Base-by-base conservation (phyloP, 768 basidiomycete genomes). In the Mycena albidolilacea region DNA sequence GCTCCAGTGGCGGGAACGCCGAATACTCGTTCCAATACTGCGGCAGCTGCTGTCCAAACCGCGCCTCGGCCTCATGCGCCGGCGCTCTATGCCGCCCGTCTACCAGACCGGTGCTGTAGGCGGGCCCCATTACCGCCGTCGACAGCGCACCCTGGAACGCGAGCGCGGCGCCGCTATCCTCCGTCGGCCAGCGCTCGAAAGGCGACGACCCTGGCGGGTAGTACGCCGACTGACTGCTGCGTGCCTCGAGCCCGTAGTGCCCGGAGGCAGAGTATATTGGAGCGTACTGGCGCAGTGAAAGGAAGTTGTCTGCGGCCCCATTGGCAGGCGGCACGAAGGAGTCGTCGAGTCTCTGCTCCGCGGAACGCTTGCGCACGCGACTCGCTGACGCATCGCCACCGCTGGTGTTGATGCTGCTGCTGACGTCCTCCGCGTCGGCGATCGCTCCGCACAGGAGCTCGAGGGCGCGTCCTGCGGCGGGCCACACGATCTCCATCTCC, bases 401-500 rank as follows among this genome's bases (percentile, higher is more conserved):
- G 39, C 10, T 60, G 52, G 15, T 63, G 44, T 55, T 60, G 60
- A 50, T 38, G 50, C 39, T 58, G 48, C 41, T 30, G 48, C 38
- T 30, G 58, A 66, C 66, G 67, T 80, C 54, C 67, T 75, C 79
- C 2, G 71, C 55, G 37, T 75, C 79, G 19, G 77, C 78, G 37
- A 80, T 76, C 48, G 82, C 87, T 52, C 92, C 93, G 54, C 88
- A 87, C 61, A 95, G 87, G 21, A 95, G 89, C 77, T 93, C 91
- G 63, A 90, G 85, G 6, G 93, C 93, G 19, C 94, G 91, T 11
- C 86, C 90, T 4, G 94, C 94, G 72, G 90, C 90, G 0, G 94
- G 94, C 94, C 94, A 95, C 35, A 92, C 84, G 46, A 87, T 82
- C 63, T 90, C 87, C 91, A 95, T 93, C 23, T 84, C 85, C 64